Evolutionary conservation across 176 grass and related monocot genomes (phyloP).

Genomic region (Calamus simplicifolius): DNA sequence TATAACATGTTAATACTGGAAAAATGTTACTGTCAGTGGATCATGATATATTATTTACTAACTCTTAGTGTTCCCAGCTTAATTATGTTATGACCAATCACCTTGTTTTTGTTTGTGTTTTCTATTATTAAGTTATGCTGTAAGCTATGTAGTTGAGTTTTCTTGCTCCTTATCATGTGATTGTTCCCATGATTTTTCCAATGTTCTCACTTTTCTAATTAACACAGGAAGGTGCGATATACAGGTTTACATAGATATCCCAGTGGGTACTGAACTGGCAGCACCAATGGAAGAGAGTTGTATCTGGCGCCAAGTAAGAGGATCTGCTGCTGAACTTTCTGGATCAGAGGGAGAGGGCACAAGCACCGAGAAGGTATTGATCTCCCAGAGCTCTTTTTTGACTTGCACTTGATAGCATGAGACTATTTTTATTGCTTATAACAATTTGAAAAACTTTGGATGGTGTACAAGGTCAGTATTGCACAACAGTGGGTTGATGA

Average conservation of each 20-base stretch:
- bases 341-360: conserved; percentile 22
- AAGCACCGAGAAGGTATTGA: conserved; percentile 55
- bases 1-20: too few relatives aligned
- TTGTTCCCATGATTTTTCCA: too few relatives aligned
- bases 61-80: too few relatives aligned
- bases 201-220: conserved; percentile 8
- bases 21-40: too few relatives aligned
- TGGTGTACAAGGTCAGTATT: conserved; percentile 51
- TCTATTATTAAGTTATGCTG: too few relatives aligned
- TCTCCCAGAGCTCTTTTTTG: neutral
- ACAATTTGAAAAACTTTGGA: neutral
- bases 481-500: conserved; percentile 90
- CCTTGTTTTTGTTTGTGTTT: too few relatives aligned
- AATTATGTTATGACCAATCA: too few relatives aligned
- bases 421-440: too few relatives aligned
- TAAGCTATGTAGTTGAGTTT: too few relatives aligned
- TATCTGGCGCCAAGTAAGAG: conserved; percentile 71
- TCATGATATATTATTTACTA: too few relatives aligned
- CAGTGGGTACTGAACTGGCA: conserved; percentile 57
- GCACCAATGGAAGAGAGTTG: conserved; percentile 48
- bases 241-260: conserved; percentile 49
- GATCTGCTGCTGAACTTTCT: conserved; percentile 66
- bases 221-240: conserved; percentile 70
- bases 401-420: neutral
- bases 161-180: neutral